Base-by-base conservation (phyloP, 108 stramenopile genomes). In the Nitzschia inconspicua region DNA sequence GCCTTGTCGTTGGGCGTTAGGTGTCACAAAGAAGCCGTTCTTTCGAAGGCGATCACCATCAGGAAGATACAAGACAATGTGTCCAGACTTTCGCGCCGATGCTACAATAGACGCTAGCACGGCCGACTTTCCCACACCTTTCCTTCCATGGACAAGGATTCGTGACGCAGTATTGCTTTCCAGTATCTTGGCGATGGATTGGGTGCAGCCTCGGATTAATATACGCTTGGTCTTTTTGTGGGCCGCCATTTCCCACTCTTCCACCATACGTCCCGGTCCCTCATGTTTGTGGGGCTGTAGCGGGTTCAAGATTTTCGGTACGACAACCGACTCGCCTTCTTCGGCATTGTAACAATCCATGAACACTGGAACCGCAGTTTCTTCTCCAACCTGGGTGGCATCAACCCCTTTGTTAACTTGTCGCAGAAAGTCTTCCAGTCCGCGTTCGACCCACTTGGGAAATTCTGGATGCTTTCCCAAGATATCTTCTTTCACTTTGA, bases 241-340 rank as follows among this genome's bases (percentile, higher is more conserved):
- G 8, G 86, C 84, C 2, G 85, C 53, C 19, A 91, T 60, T 50
- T 86, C 77, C 90, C 90, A 91, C 56, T 88, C 86, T 51, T 91
- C 90, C 11, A 91, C 79, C 90, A 91, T 91, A 28, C 80, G 66
- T n/a, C 85, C 85, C 5, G 72, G 54, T 2, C 61, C 83, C 25
- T 78, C 84, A 35, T 70, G 58, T 20, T 70, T 68, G 70, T 82
- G 81, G 20, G 78, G 69, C 41, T 67, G 60, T 6, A 88, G 68
- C 8, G 90, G 86, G 36, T 66, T 64, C 35, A 91, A 39, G 47
- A 86, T 77, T 28, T 60, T 69, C 6, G 86, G 90, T 26, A 86
- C 79, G n/a, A 77, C 78, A 5, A 72, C 72, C 22, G 76, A 56
- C 9, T 48, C 52, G 20, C 46, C 52, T 29, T 68, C 75, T 11